Evolutionary conservation across 148 eudicot species (phyloP).

Genomic region (Rhododendron henanense): DNA sequence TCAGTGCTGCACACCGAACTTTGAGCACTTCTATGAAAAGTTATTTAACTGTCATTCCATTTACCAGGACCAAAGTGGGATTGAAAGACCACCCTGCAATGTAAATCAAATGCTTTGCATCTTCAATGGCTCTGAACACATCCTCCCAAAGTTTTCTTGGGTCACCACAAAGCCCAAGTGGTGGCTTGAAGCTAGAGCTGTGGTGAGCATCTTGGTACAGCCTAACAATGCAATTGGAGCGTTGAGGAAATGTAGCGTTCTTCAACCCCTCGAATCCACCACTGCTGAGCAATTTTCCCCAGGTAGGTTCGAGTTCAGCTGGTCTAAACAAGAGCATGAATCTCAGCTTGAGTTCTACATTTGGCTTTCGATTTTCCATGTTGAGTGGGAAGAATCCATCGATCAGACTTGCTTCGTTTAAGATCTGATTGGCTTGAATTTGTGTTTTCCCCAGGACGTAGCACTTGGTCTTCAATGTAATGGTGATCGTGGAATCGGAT

Average conservation of each 20-base stretch:
- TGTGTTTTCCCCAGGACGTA: slow-evolving; percentile 51
- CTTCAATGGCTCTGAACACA: slow-evolving; percentile 75
- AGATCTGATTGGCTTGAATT: slow-evolving; percentile 51
- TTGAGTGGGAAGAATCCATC: slow-evolving; percentile 68
- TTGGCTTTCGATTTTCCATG: slow-evolving; percentile 40
- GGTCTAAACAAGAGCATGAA: slow-evolving; percentile 85
- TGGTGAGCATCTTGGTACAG: slow-evolving; percentile 95
- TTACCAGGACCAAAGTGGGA: slow-evolving; percentile 78
- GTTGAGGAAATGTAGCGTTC: slow-evolving; percentile 68
- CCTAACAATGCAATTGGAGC: slow-evolving; percentile 56
- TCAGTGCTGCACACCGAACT: background rate
- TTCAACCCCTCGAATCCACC: slow-evolving; percentile 55
- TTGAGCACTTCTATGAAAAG: background rate
- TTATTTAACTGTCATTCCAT: background rate
- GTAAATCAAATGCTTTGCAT: slow-evolving; percentile 80
- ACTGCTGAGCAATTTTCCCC: slow-evolving; percentile 47
- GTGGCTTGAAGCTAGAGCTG: slow-evolving; percentile 51
- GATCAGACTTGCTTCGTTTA: slow-evolving; percentile 54
- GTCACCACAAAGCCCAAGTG: slow-evolving; percentile 21
- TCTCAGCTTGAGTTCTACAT: slow-evolving; percentile 47
- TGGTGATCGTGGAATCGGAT: slow-evolving; percentile 51
- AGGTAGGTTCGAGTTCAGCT: slow-evolving; percentile 60
- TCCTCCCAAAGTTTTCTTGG: slow-evolving; percentile 92
- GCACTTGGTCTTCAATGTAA: slow-evolving; percentile 64
- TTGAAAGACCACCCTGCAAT: slow-evolving; percentile 97